These are phyloP conservation scores for Brassica napus DNA, from an alignment of 345 rosid species.

Conservation along the genomic window Da-Ae NC_063434.1:17898501-17899000, in stretches of 20 bases:
- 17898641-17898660: slow-evolving; percentile 18
- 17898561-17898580: background rate
- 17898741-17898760: slow-evolving; percentile 44
- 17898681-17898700: slow-evolving; percentile 45
- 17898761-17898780: slow-evolving; percentile 46
- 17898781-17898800: slow-evolving; percentile 41
- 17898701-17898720: slow-evolving; percentile 48
- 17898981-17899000: background rate
- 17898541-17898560: background rate
- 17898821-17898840: slow-evolving; percentile 78
- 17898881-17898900: slow-evolving; percentile 74
- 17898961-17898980: background rate
- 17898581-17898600: background rate
- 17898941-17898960: slow-evolving; percentile 61
- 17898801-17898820: slow-evolving; percentile 55
- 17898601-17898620: slow-evolving; percentile 1
- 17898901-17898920: slow-evolving; percentile 98
- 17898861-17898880: slow-evolving; percentile 57
- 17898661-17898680: slow-evolving; percentile 33
- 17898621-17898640: slow-evolving; percentile 20
- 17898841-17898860: slow-evolving; percentile 76
- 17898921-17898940: slow-evolving; percentile 90
- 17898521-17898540: background rate
- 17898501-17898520: no score
- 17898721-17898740: slow-evolving; percentile 59